A percentile compares a stretch with the other conserved stretches of the same genome.
phyloP scores from a whole-genome alignment of 176 grass and related monocot genomes.

The Oryza officinalis region DNA sequence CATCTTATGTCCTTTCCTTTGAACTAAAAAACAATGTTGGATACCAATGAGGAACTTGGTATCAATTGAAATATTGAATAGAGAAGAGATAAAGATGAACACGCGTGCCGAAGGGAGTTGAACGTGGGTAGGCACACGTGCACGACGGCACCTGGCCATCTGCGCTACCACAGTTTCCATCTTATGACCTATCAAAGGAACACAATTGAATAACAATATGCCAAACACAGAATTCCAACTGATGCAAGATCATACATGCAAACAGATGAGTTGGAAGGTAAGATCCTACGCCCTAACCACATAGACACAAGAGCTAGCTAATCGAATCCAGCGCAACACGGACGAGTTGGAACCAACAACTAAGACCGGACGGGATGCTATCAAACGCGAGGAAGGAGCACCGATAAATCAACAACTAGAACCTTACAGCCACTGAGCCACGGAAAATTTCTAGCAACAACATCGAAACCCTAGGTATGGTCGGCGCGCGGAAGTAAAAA shows the following conservation, averaged over 20 bases:
- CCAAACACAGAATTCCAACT: not conserved
- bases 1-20: too few species aligned
- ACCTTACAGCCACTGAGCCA: too few species aligned
- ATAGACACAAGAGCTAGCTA: not conserved
- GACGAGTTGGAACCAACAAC: not conserved
- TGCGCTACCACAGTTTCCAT: too few species aligned
- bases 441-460: not conserved
- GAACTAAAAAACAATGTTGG: too few species aligned
- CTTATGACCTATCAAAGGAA: not conserved
- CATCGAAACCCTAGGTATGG: constrained; percentile 41
- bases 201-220: not conserved
- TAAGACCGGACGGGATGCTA: not conserved
- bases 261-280: not conserved
- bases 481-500: not conserved
- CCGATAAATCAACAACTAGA: not conserved
- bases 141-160: too few species aligned
- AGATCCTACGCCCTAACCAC: not conserved
- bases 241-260: not conserved
- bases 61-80: too few species aligned
- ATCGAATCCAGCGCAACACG: not conserved
- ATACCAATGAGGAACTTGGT: too few species aligned
- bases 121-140: too few species aligned
- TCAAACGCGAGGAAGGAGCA: not conserved
- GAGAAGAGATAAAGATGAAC: too few species aligned
- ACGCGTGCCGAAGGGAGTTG: too few species aligned